Evolutionary conservation across 805 yeast genomes (phyloP), one percentile per base, ranked within the genome.

Genomic region (Schwanniomyces pseudopolymorphus): DNA sequence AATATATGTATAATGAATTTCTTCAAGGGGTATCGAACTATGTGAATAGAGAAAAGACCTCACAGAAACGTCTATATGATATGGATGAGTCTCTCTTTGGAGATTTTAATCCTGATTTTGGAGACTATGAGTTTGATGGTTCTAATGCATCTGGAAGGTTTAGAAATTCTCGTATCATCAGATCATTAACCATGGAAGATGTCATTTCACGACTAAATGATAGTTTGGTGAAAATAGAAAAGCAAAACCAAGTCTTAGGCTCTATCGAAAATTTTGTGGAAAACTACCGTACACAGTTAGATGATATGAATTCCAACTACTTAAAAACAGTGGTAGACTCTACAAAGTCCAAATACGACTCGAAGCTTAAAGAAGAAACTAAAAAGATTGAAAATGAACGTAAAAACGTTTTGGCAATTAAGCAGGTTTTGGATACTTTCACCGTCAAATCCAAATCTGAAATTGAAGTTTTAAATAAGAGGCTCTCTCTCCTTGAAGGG

Each of bases 121-220:
- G 81, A 53, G 84, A 79, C 49, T 64, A 70, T 33, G 61, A 80
- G 9, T 54, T 80, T 25, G 82, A 81, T 0, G 60, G 75, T 3
- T 72, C 72, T 48, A 73, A 77, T 33, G 72, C 72, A 44, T 70
- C 80, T 11, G 87, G 87, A 1, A 75, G 83, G 36, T 80, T 77
- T 54, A 77, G 75, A 24, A 83, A 83, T 54, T 74, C 85, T 27
- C 80, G 80, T 44, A 74, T 85, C 27, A 80, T 83, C 3, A 78
- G 81, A 11, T 72, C 83, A 14, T 70, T 81, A 1, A 77, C 71
- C 38, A 64, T 85, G 44, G 83, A 82, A 33, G 76, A 75, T 42
- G 74, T 84, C 4, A 75, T 86, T 7, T 76, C 78, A 45, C 63
- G 76, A 17, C 63, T 87, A 33, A 74, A 83, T 1, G 67, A 77